A percentile compares a stretch with the other conserved stretches of the same genome.
These are phyloP conservation scores for Cymbopogon citratus DNA, from an alignment of 176 grass and related monocot species.

Conservation along the genomic window DNA sequence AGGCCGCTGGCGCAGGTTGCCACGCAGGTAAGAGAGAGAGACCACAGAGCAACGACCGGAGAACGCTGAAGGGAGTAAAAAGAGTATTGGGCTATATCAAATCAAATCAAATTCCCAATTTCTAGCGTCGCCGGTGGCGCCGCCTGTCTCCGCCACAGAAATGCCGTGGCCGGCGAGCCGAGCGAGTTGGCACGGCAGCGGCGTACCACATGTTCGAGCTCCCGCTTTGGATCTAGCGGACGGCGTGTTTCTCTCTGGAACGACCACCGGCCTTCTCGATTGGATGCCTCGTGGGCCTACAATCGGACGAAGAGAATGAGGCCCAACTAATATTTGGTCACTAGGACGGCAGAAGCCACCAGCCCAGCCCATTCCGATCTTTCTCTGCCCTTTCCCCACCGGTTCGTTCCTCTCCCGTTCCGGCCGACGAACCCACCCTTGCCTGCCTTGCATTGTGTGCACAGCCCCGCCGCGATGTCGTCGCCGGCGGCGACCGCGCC, in stretches of 20 bases:
- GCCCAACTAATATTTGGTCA: neutral
- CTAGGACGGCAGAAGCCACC: neutral
- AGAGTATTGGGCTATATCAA: neutral
- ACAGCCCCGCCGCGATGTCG: constrained; percentile 29
- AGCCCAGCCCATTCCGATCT: constrained; percentile 9
- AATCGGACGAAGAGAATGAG: neutral
- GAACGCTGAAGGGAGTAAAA: neutral
- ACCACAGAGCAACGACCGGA: neutral
- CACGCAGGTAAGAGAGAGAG: neutral
- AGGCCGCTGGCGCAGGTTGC: neutral
- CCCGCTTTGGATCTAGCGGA: neutral
- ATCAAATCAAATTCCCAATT: neutral
- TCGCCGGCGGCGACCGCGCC: constrained; percentile 20
- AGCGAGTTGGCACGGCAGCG: constrained; percentile 7
- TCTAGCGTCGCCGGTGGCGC: constrained; percentile 13
- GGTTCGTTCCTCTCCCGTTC: neutral
- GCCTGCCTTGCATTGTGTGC: too few relatives aligned
- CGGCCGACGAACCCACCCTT: neutral
- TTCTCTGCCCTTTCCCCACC: neutral
- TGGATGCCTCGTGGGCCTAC: neutral
- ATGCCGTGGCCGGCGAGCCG: neutral
- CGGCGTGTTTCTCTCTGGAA: constrained; percentile 22
- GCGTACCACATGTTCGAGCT: constrained; percentile 28
- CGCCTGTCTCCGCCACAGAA: constrained; percentile 32
- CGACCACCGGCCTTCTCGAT: neutral